These are phyloP conservation scores for Jimgerdemannia lactiflua DNA, from an alignment of 192 early-diverging fungal genomes.

Conservation along the genomic window DNA sequence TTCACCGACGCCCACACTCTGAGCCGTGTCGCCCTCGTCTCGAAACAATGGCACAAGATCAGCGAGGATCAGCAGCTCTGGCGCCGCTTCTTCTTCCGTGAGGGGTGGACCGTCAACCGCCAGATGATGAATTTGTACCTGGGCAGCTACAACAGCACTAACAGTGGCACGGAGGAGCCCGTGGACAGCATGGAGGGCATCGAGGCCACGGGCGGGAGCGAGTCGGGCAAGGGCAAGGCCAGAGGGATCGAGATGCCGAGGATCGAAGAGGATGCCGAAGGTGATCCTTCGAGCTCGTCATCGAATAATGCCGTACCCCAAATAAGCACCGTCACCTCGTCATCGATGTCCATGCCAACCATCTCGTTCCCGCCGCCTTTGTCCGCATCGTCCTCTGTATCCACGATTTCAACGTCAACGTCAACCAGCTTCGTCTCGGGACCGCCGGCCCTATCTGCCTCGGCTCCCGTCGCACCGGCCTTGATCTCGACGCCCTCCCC, in stretches of 20 bases:
- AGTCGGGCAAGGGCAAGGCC: constrained; percentile 19
- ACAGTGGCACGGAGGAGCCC: neutral
- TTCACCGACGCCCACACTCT: constrained; percentile 49
- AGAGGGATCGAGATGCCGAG: constrained; percentile 22
- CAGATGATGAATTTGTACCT: constrained; percentile 37
- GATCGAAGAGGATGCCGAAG: neutral
- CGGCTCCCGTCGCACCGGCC: constrained; percentile 6
- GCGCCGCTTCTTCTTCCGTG: constrained; percentile 48
- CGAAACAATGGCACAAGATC: constrained; percentile 54
- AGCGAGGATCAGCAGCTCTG: constrained; percentile 61
- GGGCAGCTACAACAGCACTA: constrained; percentile 7
- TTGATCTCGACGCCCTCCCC: constrained; percentile 6
- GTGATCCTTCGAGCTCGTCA: neutral
- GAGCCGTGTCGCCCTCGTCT: constrained; percentile 44
- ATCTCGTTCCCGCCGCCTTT: neutral
- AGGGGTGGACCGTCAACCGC: constrained; percentile 37
- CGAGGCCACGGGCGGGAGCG: neutral
- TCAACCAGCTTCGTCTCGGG: neutral
- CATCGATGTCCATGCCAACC: neutral
- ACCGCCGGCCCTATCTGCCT: neutral
- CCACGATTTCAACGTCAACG: neutral
- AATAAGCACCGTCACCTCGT: neutral
- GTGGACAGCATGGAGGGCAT: neutral
- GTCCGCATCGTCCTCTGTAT: neutral
- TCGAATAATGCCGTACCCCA: too few species aligned